Percentiles rank a stretch among this genome's conserved stretches.
These are phyloP conservation scores for Xylaria bambusicola DNA, from an alignment of 495 filamentous ascomycete species.

Conservation along the genomic window DNA sequence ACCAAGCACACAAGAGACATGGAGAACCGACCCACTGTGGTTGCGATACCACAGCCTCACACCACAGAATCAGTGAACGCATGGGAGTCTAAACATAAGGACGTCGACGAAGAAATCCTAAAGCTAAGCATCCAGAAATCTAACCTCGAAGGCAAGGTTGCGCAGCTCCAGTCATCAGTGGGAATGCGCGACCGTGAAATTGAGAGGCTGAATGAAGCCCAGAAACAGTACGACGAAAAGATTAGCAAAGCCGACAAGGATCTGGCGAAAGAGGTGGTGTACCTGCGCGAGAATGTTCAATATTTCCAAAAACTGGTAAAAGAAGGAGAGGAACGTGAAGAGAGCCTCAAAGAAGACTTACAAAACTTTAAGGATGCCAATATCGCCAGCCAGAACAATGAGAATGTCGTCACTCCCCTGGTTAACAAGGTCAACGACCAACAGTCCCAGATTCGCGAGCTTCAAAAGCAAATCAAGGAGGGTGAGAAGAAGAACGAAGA, in stretches of 20 bases:
- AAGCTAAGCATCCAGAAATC: slow-evolving; percentile 8
- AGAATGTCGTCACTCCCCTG: background rate
- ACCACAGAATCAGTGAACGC: slow-evolving; percentile 36
- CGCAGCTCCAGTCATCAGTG: background rate
- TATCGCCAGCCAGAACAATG: background rate
- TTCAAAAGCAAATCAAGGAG: background rate
- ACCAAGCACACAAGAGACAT: slow-evolving; percentile 41
- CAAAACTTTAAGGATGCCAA: slow-evolving; percentile 16
- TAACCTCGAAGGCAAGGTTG: slow-evolving; percentile 15
- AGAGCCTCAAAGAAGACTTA: slow-evolving; percentile 1
- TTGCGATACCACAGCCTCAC: slow-evolving; percentile 40
- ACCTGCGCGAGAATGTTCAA: background rate
- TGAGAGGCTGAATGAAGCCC: background rate
- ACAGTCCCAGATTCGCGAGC: background rate
- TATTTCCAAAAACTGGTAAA: background rate
- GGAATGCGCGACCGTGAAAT: slow-evolving; percentile 8
- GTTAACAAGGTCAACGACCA: background rate
- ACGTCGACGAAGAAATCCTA: slow-evolving; percentile 15
- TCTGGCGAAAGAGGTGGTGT: background rate
- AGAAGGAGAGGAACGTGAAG: slow-evolving; percentile 12
- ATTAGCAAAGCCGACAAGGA: slow-evolving; percentile 28
- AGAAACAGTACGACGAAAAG: slow-evolving; percentile 24
- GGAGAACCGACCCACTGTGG: slow-evolving; percentile 48
- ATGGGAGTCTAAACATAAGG: slow-evolving; percentile 36
- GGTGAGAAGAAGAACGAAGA: slow-evolving; percentile 1